Evolutionary conservation across 805 yeast species (phyloP), one percentile per base, ranked within the genome.

Genomic region (Saccharomycopsis guyanensis): DNA sequence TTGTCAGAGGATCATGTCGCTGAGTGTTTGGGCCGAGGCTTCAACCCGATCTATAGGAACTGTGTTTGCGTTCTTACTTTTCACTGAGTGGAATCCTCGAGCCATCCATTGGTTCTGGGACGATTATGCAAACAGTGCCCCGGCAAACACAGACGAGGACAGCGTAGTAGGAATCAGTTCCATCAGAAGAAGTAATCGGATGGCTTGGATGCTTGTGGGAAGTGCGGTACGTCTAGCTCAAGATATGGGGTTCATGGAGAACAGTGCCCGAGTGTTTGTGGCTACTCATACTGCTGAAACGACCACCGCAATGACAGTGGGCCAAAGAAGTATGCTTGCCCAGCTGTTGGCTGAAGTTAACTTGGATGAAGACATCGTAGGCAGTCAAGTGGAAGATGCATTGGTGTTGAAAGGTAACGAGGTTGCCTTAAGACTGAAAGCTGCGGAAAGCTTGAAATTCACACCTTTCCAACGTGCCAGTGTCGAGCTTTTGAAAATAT

Each of bases 41-140:
- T 80, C 86, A 49, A 84, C 93, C 4, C 67, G 96, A 52, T 82
- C 93, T 0, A 75, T 88, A 2, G 96, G 96, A 1, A 86, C 96
- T 0, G 80, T 88, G 4, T 71, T 84, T 50, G 89, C 96, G 0
- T 86, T 89, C 58, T 63, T 89, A 42, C 66, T 89, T 15, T 82
- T 86, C 55, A 85, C 96, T 0, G 97, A 91, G 61, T 89, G 97
- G 97, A 87, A 88, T 56, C 96, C 96, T 3, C 68, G 96, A 45
- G 95, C 96, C 2, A 87, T 88, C 50, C 96, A 88, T 61, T 82
- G 88, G 82, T 66, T 87, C 53, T 78, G 91, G 85, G 65, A 79
- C 0, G 95, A 89, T 63, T 85, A 86, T 63, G 95, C 91, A 1
- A 82, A 82, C 55, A 47, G 45, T 10, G 53, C 53, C 3, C 49